Conservation (phyloP, 305 asterid genomes). For the Galium porrigens region DNA sequence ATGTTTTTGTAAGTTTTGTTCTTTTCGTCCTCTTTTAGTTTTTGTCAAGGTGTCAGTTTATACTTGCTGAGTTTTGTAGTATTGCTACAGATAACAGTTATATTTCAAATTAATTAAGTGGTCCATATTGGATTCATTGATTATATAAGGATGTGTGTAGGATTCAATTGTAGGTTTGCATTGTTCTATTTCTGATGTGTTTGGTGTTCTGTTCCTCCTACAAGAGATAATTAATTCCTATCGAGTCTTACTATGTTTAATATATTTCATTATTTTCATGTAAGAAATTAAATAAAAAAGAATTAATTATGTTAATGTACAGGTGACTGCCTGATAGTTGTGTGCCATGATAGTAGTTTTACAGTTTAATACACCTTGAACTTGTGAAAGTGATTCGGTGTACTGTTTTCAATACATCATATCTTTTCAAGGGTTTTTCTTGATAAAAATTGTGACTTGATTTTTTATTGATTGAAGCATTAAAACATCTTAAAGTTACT, state of each 20-base stretch:
- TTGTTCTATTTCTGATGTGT: not conserved
- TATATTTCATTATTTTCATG: too few species aligned
- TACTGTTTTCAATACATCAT: not conserved
- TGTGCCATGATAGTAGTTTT: not conserved
- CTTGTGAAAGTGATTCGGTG: not conserved
- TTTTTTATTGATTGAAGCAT: not conserved
- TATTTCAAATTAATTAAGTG: not conserved
- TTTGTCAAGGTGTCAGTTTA: not conserved
- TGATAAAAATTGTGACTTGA: not conserved
- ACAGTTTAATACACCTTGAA: not conserved
- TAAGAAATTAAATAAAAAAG: too few species aligned
- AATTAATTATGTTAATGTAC: not conserved
- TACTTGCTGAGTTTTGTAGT: not conserved
- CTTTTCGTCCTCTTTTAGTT: conserved; percentile 2
- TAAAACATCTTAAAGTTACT: not conserved
- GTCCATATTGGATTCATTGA: not conserved
- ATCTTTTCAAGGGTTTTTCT: not conserved
- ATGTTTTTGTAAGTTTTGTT: not conserved
- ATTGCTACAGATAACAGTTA: not conserved
- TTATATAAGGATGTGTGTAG: too few species aligned
- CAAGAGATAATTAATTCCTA: not conserved
- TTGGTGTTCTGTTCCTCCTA: not conserved
- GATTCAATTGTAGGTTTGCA: not conserved
- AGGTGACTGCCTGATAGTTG: not conserved
- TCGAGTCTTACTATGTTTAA: not conserved